phyloP scores from a whole-genome alignment of 345 rosid genomes.

The Ceriops decandra region DNA sequence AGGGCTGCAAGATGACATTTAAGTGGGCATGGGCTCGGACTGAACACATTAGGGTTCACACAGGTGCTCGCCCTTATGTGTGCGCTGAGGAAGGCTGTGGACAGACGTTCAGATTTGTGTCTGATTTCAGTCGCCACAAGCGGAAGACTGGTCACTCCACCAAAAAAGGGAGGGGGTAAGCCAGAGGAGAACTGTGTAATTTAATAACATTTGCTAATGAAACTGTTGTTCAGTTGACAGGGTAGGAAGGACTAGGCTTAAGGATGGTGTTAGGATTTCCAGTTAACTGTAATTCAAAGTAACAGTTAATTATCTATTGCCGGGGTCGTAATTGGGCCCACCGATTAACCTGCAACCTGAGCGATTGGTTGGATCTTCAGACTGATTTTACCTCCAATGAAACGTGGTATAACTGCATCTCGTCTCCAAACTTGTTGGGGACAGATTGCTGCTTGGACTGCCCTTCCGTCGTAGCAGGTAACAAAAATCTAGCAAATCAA shows the following conservation, averaged over 20 bases:
- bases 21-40: constrained; percentile 99
- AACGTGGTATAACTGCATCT: background rate
- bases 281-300: constrained; percentile 29
- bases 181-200: constrained; percentile 10
- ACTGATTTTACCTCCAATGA: background rate
- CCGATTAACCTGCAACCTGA: constrained; percentile 18
- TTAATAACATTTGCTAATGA: constrained; percentile 38
- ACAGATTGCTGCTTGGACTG: background rate
- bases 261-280: constrained; percentile 24
- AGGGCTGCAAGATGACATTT: constrained; percentile 94
- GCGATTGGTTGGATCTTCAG: constrained; percentile 17
- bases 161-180: constrained; percentile 40
- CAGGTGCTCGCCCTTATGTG: constrained; percentile 87
- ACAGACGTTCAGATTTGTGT: constrained; percentile 89
- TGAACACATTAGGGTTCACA: constrained; percentile 94
- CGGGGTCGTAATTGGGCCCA: constrained; percentile 21
- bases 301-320: constrained; percentile 14
- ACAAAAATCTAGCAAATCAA: too few species aligned
- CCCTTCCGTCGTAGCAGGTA: too few species aligned
- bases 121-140: constrained; percentile 94
- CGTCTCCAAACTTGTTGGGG: background rate
- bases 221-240: constrained; percentile 33
- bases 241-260: constrained; percentile 31
- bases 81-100: constrained; percentile 87
- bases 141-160: constrained; percentile 86